Evolutionary conservation across 257 asterid genomes (phyloP), one percentile per base, ranked within the genome.

Genomic region (Asclepias syriaca): DNA sequence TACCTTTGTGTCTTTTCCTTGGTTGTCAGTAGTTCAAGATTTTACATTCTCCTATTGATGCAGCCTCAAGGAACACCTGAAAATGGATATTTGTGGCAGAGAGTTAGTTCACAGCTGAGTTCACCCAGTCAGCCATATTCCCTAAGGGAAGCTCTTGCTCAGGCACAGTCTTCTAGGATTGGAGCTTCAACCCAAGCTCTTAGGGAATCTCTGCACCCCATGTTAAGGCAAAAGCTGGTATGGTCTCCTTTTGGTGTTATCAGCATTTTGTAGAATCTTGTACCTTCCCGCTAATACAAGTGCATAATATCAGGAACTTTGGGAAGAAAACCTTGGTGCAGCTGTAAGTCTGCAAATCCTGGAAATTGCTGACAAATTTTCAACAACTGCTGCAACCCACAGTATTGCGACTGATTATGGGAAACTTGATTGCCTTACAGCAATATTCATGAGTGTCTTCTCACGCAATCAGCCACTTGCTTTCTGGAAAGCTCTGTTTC

Each of bases 111-210:
- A 55, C 98, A 92, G 82, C 84, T 95, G 73, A 95, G 98, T 83
- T 95, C 99, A 45, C 98, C 99, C 24, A 95, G 97, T 84, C 97
- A 95, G 77, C 99, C 99, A 65, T 95, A 92, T 86, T 95, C 99
- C 63, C 84, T 95, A 74, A 85, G 99, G 79, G 99, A 95, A 83
- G 99, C 97, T 78, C 89, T 95, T 16, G 99, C 98, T 72, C 99
- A 92, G 82, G 99, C 97, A 75, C 99, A 92, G 81, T 95, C 99
- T 68, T 92, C 99, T 32, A 86, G 97, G 82, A 90, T 90, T 74
- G 99, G 99, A 81, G 93, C 96, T 81, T 90, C 97, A 64, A 85
- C 96, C 51, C 94, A 87, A 85, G 99, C 98, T 61, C 77, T 95
- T 71, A 88, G 99, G 81, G 98, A 95, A 87, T 86, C 99, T 58